Evolutionary conservation across 2,329 filamentous ascomycete species (phyloP).

Genomic region (Bimuria novae-zelandiae): DNA sequence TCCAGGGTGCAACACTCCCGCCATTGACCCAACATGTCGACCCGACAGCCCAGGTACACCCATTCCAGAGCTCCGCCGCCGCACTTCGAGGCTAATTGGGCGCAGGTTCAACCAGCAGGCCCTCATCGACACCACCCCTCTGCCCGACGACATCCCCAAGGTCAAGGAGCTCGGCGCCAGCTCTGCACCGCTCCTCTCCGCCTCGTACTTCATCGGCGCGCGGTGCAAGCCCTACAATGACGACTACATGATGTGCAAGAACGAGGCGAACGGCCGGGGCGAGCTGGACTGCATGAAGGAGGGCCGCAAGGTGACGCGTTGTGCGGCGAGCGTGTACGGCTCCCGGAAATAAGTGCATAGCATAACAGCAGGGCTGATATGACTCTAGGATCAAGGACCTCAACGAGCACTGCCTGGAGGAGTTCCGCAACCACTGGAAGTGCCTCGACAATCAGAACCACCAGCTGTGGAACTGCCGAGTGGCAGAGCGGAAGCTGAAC

Average conservation of each 20-base stretch:
- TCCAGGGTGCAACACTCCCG: slow-evolving; percentile 36
- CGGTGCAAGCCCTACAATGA: slow-evolving; percentile 96
- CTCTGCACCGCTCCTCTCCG: slow-evolving; percentile 88
- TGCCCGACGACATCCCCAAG: slow-evolving; percentile 87
- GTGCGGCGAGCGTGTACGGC: slow-evolving; percentile 87
- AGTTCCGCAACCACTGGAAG: slow-evolving; percentile 93
- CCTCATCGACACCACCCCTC: slow-evolving; percentile 94
- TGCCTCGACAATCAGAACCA: slow-evolving; percentile 98
- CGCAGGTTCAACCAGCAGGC: slow-evolving; percentile 89
- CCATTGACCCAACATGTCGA: slow-evolving; percentile 60
- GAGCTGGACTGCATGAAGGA: slow-evolving; percentile 96
- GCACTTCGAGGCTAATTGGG: slow-evolving; percentile 25
- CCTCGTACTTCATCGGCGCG: slow-evolving; percentile 95
- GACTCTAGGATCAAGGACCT: slow-evolving; percentile 80
- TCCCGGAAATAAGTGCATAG: not conserved
- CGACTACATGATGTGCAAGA: slow-evolving; percentile 99
- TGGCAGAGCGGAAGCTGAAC: slow-evolving; percentile 86
- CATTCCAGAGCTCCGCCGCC: slow-evolving; percentile 10
- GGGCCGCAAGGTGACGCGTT: slow-evolving; percentile 93
- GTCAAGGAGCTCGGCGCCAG: slow-evolving; percentile 93
- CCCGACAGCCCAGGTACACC: slow-evolving; percentile 63
- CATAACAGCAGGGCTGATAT: slow-evolving; percentile 13
- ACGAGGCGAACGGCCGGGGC: slow-evolving; percentile 84
- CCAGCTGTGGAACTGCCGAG: slow-evolving; percentile 93
- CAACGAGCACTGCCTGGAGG: slow-evolving; percentile 88